Conservation (phyloP, 495 filamentous ascomycete species). For the Trichodelitschia bisporula region DNA sequence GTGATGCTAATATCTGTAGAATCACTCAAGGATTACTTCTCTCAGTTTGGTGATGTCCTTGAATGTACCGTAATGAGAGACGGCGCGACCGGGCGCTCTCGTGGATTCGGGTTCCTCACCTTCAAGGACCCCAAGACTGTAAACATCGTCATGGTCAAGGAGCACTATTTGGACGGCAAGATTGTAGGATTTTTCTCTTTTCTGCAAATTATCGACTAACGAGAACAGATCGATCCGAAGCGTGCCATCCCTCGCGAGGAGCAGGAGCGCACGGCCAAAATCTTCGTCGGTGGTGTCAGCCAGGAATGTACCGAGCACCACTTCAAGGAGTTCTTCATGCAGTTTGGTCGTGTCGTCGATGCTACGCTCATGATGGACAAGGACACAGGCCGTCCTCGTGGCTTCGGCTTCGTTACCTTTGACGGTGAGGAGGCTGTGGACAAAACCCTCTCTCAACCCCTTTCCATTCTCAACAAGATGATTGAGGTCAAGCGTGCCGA, state of each 20-base stretch:
- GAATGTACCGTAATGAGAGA: constrained; percentile 98
- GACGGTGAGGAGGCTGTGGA: constrained; percentile 92
- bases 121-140: constrained; percentile 95
- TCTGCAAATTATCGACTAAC: constrained; percentile 8
- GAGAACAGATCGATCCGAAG: constrained; percentile 67
- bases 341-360: constrained; percentile 88
- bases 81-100: constrained; percentile 73
- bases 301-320: constrained; percentile 90
- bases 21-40: constrained; percentile 95
- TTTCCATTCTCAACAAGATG: constrained; percentile 81
- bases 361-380: constrained; percentile 99
- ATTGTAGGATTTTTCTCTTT: constrained; percentile 40
- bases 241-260: constrained; percentile 93
- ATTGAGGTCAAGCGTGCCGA: constrained; percentile 98
- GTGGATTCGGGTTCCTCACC: constrained; percentile 92
- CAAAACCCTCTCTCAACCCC: constrained; percentile 49
- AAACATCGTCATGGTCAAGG: constrained; percentile 98
- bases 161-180: constrained; percentile 93
- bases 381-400: constrained; percentile 82
- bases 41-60: constrained; percentile 86
- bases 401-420: constrained; percentile 98
- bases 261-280: constrained; percentile 92
- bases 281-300: constrained; percentile 92
- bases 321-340: constrained; percentile 87
- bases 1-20: constrained; percentile 26